Evolutionary conservation across 2,329 filamentous ascomycete genomes (phyloP).

Genomic region (Curvularia eragrostidis): DNA sequence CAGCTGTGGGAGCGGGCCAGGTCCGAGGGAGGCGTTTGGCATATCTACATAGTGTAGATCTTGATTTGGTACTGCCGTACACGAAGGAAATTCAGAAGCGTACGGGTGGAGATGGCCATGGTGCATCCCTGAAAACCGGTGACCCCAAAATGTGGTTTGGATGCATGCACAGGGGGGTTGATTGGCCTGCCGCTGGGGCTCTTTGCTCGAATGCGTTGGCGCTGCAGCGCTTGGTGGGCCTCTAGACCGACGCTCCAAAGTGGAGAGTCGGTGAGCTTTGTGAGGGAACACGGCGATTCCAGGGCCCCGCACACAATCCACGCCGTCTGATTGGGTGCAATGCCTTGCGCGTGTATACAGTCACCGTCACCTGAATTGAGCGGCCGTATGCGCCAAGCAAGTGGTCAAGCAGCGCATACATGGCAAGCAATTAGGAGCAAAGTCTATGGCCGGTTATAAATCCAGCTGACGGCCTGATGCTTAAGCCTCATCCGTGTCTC

Average conservation of each 20-base stretch:
- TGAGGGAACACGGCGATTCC: conserved; percentile 21
- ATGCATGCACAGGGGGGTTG: conserved; percentile 19
- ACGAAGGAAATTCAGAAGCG: conserved; percentile 4
- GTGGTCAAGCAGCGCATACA: conserved; percentile 20
- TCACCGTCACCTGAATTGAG: conserved; percentile 37
- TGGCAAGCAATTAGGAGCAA: conserved; percentile 15
- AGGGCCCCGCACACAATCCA: conserved; percentile 16
- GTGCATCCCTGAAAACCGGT: conserved; percentile 20
- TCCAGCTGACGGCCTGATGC: conserved; percentile 20
- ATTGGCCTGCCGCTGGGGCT: conserved; percentile 32
- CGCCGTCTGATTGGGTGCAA: conserved; percentile 27
- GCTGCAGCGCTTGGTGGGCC: conserved; percentile 34
- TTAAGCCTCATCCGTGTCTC: conserved; percentile 39
- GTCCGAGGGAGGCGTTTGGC: conserved; percentile 10
- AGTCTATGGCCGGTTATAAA: conserved; percentile 23
- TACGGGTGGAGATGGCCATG: background rate
- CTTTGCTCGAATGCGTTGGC: conserved; percentile 46
- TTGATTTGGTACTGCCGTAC: conserved; percentile 9
- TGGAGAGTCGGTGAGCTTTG: conserved; percentile 43
- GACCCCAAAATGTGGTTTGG: conserved; percentile 33
- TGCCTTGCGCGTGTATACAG: conserved; percentile 10
- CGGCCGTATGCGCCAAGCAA: conserved; percentile 38
- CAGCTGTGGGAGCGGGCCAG: conserved; percentile 3
- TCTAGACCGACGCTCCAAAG: conserved; percentile 28
- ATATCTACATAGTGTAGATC: conserved; percentile 4